Evolutionary conservation across 1,284 basidiomycete genomes (phyloP).

Genomic region (Meripilus lineatus): DNA sequence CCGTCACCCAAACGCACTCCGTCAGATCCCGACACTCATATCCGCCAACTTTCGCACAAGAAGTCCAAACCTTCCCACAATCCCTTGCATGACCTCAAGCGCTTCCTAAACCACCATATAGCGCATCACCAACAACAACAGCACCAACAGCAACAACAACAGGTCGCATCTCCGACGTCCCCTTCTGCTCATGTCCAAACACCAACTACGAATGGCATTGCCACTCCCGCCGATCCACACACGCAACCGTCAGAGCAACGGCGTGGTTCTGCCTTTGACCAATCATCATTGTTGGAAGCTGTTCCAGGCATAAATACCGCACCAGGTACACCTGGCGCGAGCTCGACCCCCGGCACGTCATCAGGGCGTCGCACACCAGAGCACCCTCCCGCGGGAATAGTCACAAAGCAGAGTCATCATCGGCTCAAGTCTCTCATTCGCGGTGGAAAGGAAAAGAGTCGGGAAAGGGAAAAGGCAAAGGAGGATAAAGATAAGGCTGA

Average conservation of each 20-base stretch:
- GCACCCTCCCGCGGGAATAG: conserved; percentile 10
- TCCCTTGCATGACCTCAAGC: conserved; percentile 85
- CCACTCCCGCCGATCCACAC: conserved; percentile 33
- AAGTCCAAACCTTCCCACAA: conserved; percentile 42
- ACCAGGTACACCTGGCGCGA: conserved; percentile 17
- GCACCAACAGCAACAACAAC: no score
- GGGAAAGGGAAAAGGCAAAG: conserved; percentile 1
- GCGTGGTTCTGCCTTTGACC: conserved; percentile 34
- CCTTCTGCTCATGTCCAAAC: conserved; percentile 15
- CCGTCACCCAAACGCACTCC: conserved; percentile 18
- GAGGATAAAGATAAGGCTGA: conserved; percentile 8
- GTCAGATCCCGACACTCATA: conserved; percentile 9
- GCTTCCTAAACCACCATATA: conserved; percentile 88
- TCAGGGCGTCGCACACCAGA: conserved; percentile 17
- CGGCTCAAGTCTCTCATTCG: conserved; percentile 23
- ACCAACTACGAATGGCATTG: conserved; percentile 19
- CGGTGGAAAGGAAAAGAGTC: conserved; percentile 17
- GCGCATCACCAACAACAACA: conserved; percentile 44
- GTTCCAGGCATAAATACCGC: conserved; percentile 15
- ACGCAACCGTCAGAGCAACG: conserved; percentile 30
- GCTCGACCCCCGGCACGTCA: conserved; percentile 20
- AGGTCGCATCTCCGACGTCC: no score
- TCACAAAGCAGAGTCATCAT: conserved; percentile 13
- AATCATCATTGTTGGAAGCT: conserved; percentile 27
- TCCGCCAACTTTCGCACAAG: no score